Conservation (phyloP, 257 asterid species). For the Solanum virginianum region DNA sequence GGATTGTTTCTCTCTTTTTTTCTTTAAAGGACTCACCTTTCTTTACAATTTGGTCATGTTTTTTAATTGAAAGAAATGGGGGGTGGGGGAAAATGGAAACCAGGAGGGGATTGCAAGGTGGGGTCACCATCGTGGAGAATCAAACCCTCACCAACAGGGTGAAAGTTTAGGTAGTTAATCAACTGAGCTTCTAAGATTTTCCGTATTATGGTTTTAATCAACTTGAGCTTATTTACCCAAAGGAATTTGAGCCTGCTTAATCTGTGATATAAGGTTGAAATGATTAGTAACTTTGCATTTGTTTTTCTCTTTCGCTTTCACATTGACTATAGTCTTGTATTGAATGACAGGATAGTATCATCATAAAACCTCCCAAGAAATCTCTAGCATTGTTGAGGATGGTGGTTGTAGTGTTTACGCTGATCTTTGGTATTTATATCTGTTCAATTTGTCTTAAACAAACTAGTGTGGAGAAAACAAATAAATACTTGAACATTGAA, state of each 20-base stretch:
- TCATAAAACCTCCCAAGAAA: slow-evolving; percentile 67
- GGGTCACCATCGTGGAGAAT: too few relatives aligned
- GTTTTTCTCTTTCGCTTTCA: neutral
- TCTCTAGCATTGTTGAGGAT: slow-evolving; percentile 56
- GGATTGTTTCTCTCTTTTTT: neutral
- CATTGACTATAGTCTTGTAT: slow-evolving; percentile 2
- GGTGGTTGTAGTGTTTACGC: slow-evolving; percentile 48
- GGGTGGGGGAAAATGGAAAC: neutral
- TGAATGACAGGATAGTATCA: slow-evolving; percentile 40
- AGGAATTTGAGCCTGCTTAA: neutral
- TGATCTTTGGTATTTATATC: slow-evolving; percentile 62
- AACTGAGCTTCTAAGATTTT: neutral
- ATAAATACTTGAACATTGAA: slow-evolving; percentile 19
- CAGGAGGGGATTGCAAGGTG: neutral
- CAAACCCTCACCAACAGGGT: neutral
- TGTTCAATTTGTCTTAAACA: slow-evolving; percentile 71
- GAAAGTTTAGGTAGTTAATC: neutral
- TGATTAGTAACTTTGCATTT: neutral
- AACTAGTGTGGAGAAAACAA: slow-evolving; percentile 17
- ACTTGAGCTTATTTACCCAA: neutral
- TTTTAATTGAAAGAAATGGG: too few relatives aligned
- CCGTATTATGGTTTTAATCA: neutral
- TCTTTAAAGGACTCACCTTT: neutral
- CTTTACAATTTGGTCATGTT: neutral
- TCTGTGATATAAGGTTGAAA: neutral